Conservation (phyloP, 768 basidiomycete genomes). For the Termitomyces sp. region DNA sequence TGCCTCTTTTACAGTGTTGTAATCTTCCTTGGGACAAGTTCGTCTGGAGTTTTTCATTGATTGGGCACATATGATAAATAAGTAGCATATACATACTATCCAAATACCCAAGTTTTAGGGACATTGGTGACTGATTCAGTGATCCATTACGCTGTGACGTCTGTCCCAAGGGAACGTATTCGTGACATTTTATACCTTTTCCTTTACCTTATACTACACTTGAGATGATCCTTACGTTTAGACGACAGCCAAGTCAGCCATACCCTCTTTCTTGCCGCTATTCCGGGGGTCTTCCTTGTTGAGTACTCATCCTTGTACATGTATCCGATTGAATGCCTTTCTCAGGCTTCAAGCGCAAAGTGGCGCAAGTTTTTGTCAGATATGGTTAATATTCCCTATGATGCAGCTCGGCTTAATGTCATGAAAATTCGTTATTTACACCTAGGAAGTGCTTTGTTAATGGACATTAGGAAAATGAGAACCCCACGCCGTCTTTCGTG, state of each 20-base stretch:
- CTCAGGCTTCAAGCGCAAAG: constrained; percentile 24
- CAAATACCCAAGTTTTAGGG: too few species aligned
- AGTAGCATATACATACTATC: too few species aligned
- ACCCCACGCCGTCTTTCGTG: too few species aligned
- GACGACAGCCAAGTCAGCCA: constrained; percentile 24
- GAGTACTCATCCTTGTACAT: constrained; percentile 22
- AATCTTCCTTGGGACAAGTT: too few species aligned
- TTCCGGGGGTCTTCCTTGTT: constrained; percentile 25
- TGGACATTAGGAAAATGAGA: constrained; percentile 10
- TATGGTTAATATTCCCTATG: constrained; percentile 21
- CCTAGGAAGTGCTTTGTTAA: too few species aligned
- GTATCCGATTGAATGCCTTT: constrained; percentile 31
- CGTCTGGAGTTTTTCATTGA: too few species aligned
- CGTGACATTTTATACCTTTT: too few species aligned
- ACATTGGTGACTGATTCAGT: too few species aligned
- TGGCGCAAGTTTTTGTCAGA: constrained; percentile 13
- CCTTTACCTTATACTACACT: not conserved
- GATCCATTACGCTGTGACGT: too few species aligned
- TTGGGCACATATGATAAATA: too few species aligned
- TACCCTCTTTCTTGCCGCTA: constrained; percentile 19
- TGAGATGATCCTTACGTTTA: constrained; percentile 29
- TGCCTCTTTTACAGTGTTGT: too few species aligned
- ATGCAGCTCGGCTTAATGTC: constrained; percentile 11
- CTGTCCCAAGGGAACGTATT: too few species aligned
- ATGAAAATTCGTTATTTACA: not conserved